These are phyloP conservation scores for Suillus luteus DNA, from an alignment of 768 basidiomycete genomes.

Conservation along the genomic window DNA sequence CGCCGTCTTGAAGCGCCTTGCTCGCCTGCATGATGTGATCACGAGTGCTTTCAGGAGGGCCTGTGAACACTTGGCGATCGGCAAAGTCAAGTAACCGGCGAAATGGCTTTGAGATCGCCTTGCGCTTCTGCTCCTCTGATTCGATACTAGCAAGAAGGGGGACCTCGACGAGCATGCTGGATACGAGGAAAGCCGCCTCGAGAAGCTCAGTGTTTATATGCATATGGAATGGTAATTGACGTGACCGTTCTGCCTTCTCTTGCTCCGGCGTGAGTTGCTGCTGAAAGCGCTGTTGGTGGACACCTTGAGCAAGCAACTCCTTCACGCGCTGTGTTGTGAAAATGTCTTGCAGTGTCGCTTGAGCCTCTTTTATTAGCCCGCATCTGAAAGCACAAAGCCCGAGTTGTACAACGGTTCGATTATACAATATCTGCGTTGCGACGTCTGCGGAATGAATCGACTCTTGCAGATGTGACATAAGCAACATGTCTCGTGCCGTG, in stretches of 20 bases:
- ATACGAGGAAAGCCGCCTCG: slow-evolving; percentile 96
- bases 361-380: slow-evolving; percentile 92
- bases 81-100: slow-evolving; percentile 93
- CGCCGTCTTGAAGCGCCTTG: slow-evolving; percentile 93
- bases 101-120: slow-evolving; percentile 96
- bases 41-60: slow-evolving; percentile 96
- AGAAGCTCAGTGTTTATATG: slow-evolving; percentile 98
- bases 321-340: slow-evolving; percentile 96
- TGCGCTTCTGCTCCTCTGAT: slow-evolving; percentile 90
- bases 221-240: slow-evolving; percentile 98
- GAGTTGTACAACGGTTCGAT: slow-evolving; percentile 95
- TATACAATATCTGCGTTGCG: slow-evolving; percentile 96
- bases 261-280: slow-evolving; percentile 84
- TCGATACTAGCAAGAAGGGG: slow-evolving; percentile 93
- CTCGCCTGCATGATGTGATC: slow-evolving; percentile 99
- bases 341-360: slow-evolving; percentile 91
- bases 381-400: slow-evolving; percentile 96
- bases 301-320: slow-evolving; percentile 94
- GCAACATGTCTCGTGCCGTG: slow-evolving; percentile 94
- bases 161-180: slow-evolving; percentile 98
- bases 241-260: slow-evolving; percentile 93
- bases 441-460: slow-evolving; percentile 96
- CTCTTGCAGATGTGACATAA: slow-evolving; percentile 99
- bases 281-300: slow-evolving; percentile 90
- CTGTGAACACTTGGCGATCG: slow-evolving; percentile 96